Conservation (phyloP, 2,329 filamentous ascomycete genomes). For the Sclerotinia trifoliorum region DNA sequence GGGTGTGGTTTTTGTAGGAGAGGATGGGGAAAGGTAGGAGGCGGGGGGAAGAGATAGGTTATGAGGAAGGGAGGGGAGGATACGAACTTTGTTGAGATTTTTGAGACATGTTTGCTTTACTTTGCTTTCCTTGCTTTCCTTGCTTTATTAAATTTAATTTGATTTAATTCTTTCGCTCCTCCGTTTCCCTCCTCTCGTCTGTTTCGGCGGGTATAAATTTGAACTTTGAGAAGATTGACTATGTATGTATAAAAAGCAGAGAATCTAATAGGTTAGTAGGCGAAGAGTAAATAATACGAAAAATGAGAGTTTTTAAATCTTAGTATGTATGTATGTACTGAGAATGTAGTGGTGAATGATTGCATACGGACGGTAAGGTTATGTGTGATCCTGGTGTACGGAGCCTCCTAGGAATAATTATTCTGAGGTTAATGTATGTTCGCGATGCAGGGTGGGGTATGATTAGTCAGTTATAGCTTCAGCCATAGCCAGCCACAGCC, state of each 20-base stretch:
- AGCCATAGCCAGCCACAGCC: too few species aligned
- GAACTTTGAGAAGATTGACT: too few species aligned
- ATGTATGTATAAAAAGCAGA: too few species aligned
- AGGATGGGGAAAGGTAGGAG: too few species aligned
- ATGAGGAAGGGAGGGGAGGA: not conserved
- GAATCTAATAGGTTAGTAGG: not conserved
- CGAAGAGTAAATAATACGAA: too few species aligned
- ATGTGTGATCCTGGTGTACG: too few species aligned
- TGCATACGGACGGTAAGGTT: not conserved
- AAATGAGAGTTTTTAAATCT: not conserved
- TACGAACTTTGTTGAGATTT: slow-evolving; percentile 4
- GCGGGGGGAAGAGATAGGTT: not conserved
- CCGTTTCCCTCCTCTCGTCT: too few species aligned
- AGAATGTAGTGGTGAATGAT: not conserved
- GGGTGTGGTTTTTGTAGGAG: too few species aligned
- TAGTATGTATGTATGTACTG: not conserved
- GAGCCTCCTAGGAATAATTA: not conserved
- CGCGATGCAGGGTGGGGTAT: not conserved
- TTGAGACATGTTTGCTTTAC: not conserved
- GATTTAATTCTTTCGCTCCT: too few species aligned
- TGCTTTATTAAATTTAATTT: too few species aligned
- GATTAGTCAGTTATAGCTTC: not conserved
- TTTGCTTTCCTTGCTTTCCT: too few species aligned
- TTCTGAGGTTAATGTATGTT: not conserved
- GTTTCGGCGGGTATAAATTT: too few species aligned